phyloP scores from a whole-genome alignment of 257 asterid genomes.

The Craterostigma plantagineum region DNA sequence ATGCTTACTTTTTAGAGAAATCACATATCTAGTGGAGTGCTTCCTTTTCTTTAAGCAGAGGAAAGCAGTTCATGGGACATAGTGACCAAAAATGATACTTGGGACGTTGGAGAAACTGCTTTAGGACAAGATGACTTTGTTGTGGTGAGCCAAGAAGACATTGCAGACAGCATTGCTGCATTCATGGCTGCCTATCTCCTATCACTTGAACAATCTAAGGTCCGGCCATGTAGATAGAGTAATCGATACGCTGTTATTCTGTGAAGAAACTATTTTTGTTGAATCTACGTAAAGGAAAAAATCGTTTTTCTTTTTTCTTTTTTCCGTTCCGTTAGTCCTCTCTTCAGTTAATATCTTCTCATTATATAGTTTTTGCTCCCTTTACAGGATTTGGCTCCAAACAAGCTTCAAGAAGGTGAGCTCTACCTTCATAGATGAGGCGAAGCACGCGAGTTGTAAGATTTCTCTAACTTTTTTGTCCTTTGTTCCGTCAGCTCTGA shows the following conservation, averaged over 20 bases:
- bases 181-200: constrained; percentile 94
- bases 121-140: constrained; percentile 66
- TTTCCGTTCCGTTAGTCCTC: no score
- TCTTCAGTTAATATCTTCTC: no score
- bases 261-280: not conserved
- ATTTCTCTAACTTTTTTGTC: no score
- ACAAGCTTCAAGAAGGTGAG: constrained; percentile 88
- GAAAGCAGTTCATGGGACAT: constrained; percentile 92
- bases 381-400: constrained; percentile 85
- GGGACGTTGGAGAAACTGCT: constrained; percentile 60
- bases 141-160: constrained; percentile 87
- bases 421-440: not conserved
- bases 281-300: no score
- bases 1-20: not conserved
- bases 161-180: constrained; percentile 87
- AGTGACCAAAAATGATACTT: constrained; percentile 62
- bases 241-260: no score
- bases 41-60: constrained; percentile 17
- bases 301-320: no score
- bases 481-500: constrained; percentile 52
- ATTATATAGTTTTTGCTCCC: constrained; percentile 7
- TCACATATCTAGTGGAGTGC: no score
- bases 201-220: constrained; percentile 89
- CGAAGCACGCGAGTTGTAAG: no score
- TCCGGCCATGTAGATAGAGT: no score